Conservation (phyloP, 164 flowering plant genomes). For the Platanus orientalis region DNA sequence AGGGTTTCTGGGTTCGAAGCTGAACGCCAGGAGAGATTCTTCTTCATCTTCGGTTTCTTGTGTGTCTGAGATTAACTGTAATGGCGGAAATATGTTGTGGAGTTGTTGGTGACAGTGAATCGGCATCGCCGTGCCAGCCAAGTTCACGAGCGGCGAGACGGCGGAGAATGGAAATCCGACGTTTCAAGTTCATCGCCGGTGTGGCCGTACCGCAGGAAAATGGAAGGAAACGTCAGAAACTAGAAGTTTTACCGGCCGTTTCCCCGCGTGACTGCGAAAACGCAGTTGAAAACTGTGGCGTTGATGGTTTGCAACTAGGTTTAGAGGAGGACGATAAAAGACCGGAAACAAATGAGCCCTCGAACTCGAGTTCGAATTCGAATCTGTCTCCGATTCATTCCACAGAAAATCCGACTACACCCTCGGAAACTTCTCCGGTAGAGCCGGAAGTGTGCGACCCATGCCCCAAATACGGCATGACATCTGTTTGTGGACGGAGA, state of each 20-base stretch:
- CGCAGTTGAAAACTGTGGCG: slow-evolving; percentile 11
- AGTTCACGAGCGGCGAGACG: slow-evolving; percentile 29
- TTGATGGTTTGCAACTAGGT: neutral
- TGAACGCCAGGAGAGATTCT: too few relatives aligned
- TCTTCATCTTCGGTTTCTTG: too few relatives aligned
- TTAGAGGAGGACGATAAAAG: neutral
- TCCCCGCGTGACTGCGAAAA: slow-evolving; percentile 19
- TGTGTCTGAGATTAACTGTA: neutral
- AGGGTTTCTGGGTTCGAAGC: neutral
- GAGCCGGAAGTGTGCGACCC: neutral
- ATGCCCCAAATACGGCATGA: slow-evolving; percentile 18
- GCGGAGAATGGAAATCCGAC: slow-evolving; percentile 37
- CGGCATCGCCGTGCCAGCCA: slow-evolving; percentile 30
- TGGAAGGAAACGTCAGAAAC: slow-evolving; percentile 25
- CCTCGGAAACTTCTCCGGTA: neutral
- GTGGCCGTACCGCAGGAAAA: slow-evolving; percentile 16
- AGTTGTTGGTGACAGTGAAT: slow-evolving; percentile 37
- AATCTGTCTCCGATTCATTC: neutral
- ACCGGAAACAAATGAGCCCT: neutral
- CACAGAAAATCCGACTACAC: neutral
- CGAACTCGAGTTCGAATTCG: neutral
- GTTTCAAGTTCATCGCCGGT: slow-evolving; percentile 31
- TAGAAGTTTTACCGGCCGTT: neutral
- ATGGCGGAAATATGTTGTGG: slow-evolving; percentile 60
- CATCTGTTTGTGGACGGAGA: slow-evolving; percentile 43